These are phyloP conservation scores for Centrapalus pauciflorus DNA, from an alignment of 129 eudicot genomes.

Conservation along the genomic window DNA sequence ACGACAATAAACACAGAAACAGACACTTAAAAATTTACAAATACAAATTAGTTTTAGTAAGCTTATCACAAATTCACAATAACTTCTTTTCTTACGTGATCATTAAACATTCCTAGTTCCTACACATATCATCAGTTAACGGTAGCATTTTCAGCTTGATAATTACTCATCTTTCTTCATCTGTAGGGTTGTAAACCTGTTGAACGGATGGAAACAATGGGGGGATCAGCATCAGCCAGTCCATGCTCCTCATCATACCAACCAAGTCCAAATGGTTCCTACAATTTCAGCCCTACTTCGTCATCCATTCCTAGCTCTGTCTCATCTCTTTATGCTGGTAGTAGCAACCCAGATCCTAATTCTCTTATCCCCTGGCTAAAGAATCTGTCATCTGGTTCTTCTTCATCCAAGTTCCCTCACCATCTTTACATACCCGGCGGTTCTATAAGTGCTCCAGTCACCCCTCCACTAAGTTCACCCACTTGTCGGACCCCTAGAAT, in stretches of 20 bases:
- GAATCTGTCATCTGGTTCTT: conserved; percentile 63
- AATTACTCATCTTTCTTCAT: neutral
- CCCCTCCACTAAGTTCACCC: conserved; percentile 93
- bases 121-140: too few relatives aligned
- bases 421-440: conserved; percentile 74
- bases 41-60: too few relatives aligned
- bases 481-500: conserved; percentile 78
- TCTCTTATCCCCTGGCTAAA: conserved; percentile 95
- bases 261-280: conserved; percentile 80
- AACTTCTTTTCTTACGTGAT: too few relatives aligned
- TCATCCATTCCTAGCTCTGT: conserved; percentile 83
- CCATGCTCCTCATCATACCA: conserved; percentile 85
- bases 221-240: conserved; percentile 72
- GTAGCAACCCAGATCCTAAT: conserved; percentile 56
- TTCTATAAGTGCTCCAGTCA: conserved; percentile 92
- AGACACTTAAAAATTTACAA: too few relatives aligned
- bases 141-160: too few relatives aligned
- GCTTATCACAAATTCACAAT: too few relatives aligned
- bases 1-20: too few relatives aligned
- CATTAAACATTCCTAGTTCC: too few relatives aligned
- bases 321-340: conserved; percentile 44
- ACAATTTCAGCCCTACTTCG: conserved; percentile 77
- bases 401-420: conserved; percentile 69
- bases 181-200: conserved; percentile 80
- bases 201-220: conserved; percentile 48